These are phyloP conservation scores for Acarospora socialis DNA, from an alignment of 2,329 filamentous ascomycete species.

Conservation along the genomic window DNA sequence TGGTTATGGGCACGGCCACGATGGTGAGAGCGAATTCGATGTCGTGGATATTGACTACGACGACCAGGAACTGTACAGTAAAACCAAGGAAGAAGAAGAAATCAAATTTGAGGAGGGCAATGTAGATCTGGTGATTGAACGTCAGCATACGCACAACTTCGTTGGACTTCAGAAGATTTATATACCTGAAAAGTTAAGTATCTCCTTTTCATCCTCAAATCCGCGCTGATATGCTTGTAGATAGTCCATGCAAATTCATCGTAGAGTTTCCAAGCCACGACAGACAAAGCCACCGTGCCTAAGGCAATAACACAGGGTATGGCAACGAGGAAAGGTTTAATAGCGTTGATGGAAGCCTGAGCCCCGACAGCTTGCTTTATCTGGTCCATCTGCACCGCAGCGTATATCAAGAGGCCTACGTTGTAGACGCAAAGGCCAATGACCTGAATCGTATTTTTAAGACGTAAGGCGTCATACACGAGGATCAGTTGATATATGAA, in stretches of 20 bases:
- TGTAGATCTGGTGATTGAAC: conserved; percentile 59
- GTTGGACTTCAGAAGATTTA: conserved; percentile 5
- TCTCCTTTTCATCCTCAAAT: conserved; percentile 89
- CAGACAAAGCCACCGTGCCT: conserved; percentile 56
- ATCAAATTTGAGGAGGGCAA: conserved; percentile 94
- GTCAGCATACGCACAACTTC: not conserved
- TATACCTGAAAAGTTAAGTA: conserved; percentile 90
- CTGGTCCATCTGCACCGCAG: conserved; percentile 83
- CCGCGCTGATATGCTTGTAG: conserved; percentile 96
- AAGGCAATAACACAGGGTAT: conserved; percentile 74
- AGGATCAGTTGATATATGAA: conserved; percentile 85
- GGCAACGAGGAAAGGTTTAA: conserved; percentile 65
- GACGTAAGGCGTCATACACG: conserved; percentile 80
- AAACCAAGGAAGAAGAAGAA: conserved; percentile 99
- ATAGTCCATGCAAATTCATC: conserved; percentile 99
- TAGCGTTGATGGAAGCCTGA: conserved; percentile 34
- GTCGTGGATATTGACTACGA: conserved; percentile 54
- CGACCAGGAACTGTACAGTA: conserved; percentile 92
- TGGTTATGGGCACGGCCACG: conserved; percentile 79
- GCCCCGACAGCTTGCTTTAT: conserved; percentile 57
- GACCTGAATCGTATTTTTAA: conserved; percentile 97
- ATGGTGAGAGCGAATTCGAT: conserved; percentile 77
- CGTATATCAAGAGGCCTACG: conserved; percentile 79
- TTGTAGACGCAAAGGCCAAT: conserved; percentile 93
- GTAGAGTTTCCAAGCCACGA: conserved; percentile 87